Base-by-base conservation (phyloP, 208 protist genomes). In the Naegleria gruberi region DNA sequence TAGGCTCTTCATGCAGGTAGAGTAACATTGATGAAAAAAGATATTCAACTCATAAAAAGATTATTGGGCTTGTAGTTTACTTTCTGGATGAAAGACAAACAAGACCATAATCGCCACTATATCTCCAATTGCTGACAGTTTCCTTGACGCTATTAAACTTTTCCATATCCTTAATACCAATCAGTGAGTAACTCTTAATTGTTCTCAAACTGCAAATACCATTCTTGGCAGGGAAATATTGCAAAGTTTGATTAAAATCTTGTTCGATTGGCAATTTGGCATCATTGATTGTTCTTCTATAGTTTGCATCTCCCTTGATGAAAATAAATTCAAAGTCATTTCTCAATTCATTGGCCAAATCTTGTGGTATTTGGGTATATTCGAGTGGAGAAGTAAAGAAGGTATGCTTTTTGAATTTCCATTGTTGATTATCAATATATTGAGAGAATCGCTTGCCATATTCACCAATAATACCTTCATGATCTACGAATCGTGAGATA, bases 231-330 rank as follows among this genome's bases (percentile, higher is more conserved):
- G 82, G 82, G 6, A 86, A 51, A 51, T 86, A 34, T 6, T 51
- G n/a, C 1, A 86, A 12, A 2, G 42, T 51, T 44, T 10, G 1
- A 40, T 44, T 15, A 34, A 86, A 86, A 37, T 45, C 12, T 86
- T 10, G 4, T 15, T 51, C 26, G 37, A 51, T 17, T 6, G 19
- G n/a, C 40, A 6, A 86, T 44, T 51, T 10, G 19, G 12, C 8
- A 51, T 86, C 82, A 37, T 51, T 51, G 42, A 86, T 15, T 10
- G 42, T 40, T 86, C 82, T 45, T 86, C 82, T 45, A 51, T 86
- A 86, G 47, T 86, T 86, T 1, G 82, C 82, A 51, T 86, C 82
- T 51, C 82, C 82, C 30, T 86, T 86, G 7, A 82, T 12, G 7
- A 86, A 44, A 12, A 51, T 37, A 23, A 86, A 44, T 34, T 51